Percentiles rank a stretch among this genome's conserved stretches.
phyloP scores from a whole-genome alignment of 495 filamentous ascomycete genomes.

The Clohesyomyces aquaticus region DNA sequence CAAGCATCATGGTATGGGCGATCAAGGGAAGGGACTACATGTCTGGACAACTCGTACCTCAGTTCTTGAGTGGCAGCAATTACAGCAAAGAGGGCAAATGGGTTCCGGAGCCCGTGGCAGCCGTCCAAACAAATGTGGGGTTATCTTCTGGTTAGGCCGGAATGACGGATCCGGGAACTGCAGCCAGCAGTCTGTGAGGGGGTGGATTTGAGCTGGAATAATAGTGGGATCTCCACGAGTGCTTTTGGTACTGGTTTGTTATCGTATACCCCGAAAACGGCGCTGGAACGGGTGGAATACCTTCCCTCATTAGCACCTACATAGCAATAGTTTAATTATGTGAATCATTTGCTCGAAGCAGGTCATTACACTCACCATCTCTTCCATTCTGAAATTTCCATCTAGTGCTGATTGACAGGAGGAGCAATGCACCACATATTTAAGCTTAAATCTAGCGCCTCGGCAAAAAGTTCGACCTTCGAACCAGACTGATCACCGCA shows the following conservation, averaged over 20 bases:
- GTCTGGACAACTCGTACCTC: conserved; percentile 52
- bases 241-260: not conserved
- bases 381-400: no score
- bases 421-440: conserved; percentile 1
- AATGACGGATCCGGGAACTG: not conserved
- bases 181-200: no score
- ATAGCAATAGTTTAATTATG: no score
- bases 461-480: no score
- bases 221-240: not conserved
- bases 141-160: conserved; percentile 14
- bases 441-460: conserved; percentile 30
- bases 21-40: conserved; percentile 68
- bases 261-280: not conserved
- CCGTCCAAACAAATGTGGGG: not conserved
- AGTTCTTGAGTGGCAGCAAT: conserved; percentile 57
- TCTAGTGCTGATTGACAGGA: no score
- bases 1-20: conserved; percentile 60
- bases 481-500: not conserved
- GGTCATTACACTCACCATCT: no score
- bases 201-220: no score
- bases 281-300: no score
- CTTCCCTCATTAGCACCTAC: no score
- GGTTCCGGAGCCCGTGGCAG: conserved; percentile 16
- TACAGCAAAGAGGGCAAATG: conserved; percentile 54
- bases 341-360: no score